Percentiles rank a stretch among this genome's conserved stretches.
These are phyloP conservation scores for Starmerella stellata DNA, from an alignment of 805 yeast species.

Conservation along the genomic window DNA sequence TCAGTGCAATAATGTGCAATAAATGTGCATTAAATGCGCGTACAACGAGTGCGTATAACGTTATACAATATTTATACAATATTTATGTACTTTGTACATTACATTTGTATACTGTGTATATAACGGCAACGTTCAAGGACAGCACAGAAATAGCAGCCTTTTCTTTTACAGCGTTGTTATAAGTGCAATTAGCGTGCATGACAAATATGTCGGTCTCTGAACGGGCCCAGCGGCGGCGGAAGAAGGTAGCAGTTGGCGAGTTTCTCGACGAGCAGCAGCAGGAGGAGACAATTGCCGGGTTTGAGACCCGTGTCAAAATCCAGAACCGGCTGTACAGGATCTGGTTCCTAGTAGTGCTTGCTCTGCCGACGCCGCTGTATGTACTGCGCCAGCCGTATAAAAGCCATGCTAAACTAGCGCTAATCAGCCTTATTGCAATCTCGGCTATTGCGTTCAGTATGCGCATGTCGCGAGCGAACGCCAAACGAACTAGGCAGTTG, in stretches of 20 bases:
- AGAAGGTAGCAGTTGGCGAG: constrained; percentile 5
- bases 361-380: constrained; percentile 22
- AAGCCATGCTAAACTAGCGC: constrained; percentile 17
- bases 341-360: constrained; percentile 18
- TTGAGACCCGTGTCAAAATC: constrained; percentile 15
- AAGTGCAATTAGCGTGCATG: no score
- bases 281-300: constrained; percentile 17
- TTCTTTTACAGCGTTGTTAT: no score
- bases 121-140: no score
- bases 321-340: constrained; percentile 15
- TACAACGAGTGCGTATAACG: no score
- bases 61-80: no score
- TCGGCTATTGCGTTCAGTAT: constrained; percentile 15
- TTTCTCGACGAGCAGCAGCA: constrained; percentile 20
- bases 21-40: no score
- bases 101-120: no score
- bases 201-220: constrained; percentile 6
- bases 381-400: constrained; percentile 19
- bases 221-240: constrained; percentile 10
- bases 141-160: no score
- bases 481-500: constrained; percentile 7
- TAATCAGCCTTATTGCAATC: constrained; percentile 18
- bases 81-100: no score
- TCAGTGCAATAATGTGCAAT: no score
- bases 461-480: constrained; percentile 1